These are phyloP conservation scores for Pyrenochaeta sp. DNA, from an alignment of 2,329 filamentous ascomycete genomes.

Conservation along the genomic window DNA sequence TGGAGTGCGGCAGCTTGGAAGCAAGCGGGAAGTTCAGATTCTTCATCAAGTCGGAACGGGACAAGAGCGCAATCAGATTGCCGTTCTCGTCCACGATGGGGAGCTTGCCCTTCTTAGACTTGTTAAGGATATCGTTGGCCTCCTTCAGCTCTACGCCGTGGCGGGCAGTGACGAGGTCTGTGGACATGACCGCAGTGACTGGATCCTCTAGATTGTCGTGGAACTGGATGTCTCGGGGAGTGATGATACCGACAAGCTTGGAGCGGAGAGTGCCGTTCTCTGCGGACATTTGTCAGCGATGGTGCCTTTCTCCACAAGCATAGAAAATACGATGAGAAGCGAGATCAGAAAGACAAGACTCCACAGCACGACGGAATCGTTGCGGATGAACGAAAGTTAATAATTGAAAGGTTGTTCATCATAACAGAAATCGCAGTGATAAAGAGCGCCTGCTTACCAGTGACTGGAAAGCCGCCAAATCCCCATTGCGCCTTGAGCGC, in stretches of 20 bases:
- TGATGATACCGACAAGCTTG: slow-evolving; percentile 96
- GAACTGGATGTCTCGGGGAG: slow-evolving; percentile 97
- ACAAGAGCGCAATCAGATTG: slow-evolving; percentile 69
- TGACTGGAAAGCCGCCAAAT: slow-evolving; percentile 97
- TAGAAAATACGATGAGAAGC: slow-evolving; percentile 10
- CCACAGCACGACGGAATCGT: slow-evolving; percentile 88
- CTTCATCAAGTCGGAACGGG: slow-evolving; percentile 90
- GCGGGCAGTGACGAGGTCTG: slow-evolving; percentile 86
- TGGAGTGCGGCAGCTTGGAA: slow-evolving; percentile 94
- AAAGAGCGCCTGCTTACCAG: slow-evolving; percentile 72
- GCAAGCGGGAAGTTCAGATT: slow-evolving; percentile 97
- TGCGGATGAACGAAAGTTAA: slow-evolving; percentile 99
- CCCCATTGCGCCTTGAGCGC: slow-evolving; percentile 97
- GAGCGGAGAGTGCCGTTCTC: slow-evolving; percentile 92
- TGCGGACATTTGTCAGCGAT: slow-evolving; percentile 54
- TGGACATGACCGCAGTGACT: slow-evolving; percentile 93
- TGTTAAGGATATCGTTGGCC: slow-evolving; percentile 90
- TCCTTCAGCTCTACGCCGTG: slow-evolving; percentile 83
- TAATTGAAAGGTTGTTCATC: slow-evolving; percentile 76
- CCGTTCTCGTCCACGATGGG: slow-evolving; percentile 85
- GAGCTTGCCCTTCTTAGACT: slow-evolving; percentile 98
- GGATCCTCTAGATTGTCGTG: slow-evolving; percentile 76
- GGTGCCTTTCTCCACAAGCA: slow-evolving; percentile 8
- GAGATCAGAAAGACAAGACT: slow-evolving; percentile 66
- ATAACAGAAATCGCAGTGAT: slow-evolving; percentile 55